Base-by-base conservation (phyloP, 352 stramenopile species). In the Globisporangium irregulare region DNA sequence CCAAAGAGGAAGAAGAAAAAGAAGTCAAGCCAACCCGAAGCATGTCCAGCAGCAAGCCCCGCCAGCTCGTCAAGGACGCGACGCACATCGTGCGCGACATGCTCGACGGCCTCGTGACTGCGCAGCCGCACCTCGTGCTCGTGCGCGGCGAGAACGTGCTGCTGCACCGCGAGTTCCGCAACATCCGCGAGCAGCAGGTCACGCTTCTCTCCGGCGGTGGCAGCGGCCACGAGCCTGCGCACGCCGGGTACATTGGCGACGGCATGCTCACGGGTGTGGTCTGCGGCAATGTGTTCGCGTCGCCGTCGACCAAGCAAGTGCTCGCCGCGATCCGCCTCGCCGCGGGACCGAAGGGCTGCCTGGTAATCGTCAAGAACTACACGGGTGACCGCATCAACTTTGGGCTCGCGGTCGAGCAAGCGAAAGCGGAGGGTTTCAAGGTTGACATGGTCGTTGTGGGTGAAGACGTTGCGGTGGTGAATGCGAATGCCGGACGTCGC, bases 321-420 rank as follows among this genome's bases (percentile, higher is more conserved):
- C 82, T 99, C 22, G 87, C 90, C 10, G 97, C 97, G n/a, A 99
- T 99, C 76, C 90, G 93, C 36, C 82, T 96, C 25, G 81, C 87
- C 29, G 75, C 84, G 1, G 88, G 87, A 0, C 76, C 81, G 3
- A 83, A 90, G 48, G 96, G 97, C 50, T 98, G 94, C 67, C 77
- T 99, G 6, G 70, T 99, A 2, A 91, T 99, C 58, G 95, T 99
- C 34, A 99, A 99, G 86, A 99, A 99, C 84, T 99, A 99, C 87
- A 99, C 97, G 2, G 97, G 98, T 27, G 98, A 99, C 80, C 87
- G 96, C 50, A 84, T 99, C 48, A 99, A 99, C 81, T 99, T 99
- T 77, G 97, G 97, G 0, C 91, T 99, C 71, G 98, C 98, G 6
- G 92, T 97, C 34, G 97, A 99, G 81, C 89, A 95, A 55, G 97